Base-by-base conservation (phyloP, 345 rosid species). In the Ricinus communis region DNA sequence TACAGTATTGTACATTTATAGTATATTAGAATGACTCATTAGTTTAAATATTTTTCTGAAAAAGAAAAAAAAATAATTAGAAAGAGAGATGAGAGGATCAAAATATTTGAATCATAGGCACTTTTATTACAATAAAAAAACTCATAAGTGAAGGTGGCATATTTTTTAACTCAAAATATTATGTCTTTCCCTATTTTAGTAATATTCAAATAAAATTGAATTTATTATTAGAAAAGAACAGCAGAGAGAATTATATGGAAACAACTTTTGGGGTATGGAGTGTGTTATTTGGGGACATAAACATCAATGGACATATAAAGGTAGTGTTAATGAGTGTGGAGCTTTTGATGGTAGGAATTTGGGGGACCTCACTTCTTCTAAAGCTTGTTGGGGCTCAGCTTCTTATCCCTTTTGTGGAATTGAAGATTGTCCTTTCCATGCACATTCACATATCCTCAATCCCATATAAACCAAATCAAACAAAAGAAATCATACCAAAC, bases 321-420 rank as follows among this genome's bases (percentile, higher is more conserved):
- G 11, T 55, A 46, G 85, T 78, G 70, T 67, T 63, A 24, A 69
- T 70, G 74, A 71, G 72, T 60, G 76, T 65, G 76, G 70, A 68
- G 83, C 81, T 68, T 81, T 78, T 71, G 73, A 67, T 62, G 81
- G 53, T 51, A 68, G 63, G 52, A 57, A 54, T 50, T n/a, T 31
- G 46, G 85, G 88, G 92, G 89, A 85, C 88, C 88, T 86, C 76
- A 68, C 50, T 59, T 77, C 61, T 75, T 71, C 71, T 78, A 79
- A 85, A 83, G 86, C 76, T 72, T 76, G 73, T 25, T 82, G 82
- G 87, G 87, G 74, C 82, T 80, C 81, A 69, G 18, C 70, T 47
- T 75, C 73, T 77, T 70, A 67, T 71, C 82, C 65, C 97, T 92
- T 90, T 93, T 81, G 91, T 90, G 82, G 98, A 81, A 82, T 79